phyloP scores from a whole-genome alignment of 1,139 yeast species.

The Kluyveromyces marxianus region DNA sequence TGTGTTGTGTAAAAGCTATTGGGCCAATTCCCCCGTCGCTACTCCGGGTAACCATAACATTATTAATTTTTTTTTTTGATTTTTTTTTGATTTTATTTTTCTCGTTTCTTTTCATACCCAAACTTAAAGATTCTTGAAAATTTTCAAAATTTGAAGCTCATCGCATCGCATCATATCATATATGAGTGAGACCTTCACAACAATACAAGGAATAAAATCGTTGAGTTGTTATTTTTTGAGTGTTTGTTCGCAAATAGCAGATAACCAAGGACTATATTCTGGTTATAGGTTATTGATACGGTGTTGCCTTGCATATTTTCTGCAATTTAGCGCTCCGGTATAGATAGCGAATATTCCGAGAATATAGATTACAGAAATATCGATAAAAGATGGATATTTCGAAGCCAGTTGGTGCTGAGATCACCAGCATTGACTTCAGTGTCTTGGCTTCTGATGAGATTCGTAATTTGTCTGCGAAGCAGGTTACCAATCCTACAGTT shows the following conservation, averaged over 20 bases:
- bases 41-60: too few relatives aligned
- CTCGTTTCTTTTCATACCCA: background rate
- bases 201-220: too few relatives aligned
- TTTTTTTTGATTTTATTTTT: too few relatives aligned
- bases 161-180: constrained; percentile 6
- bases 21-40: too few relatives aligned
- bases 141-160: constrained; percentile 6
- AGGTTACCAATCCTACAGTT: constrained; percentile 89
- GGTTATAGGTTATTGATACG: too few relatives aligned
- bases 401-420: constrained; percentile 92
- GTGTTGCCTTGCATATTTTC: too few relatives aligned
- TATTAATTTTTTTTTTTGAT: too few relatives aligned
- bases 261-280: too few relatives aligned
- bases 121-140: background rate
- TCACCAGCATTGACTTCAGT: constrained; percentile 87
- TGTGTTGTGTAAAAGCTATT: too few relatives aligned
- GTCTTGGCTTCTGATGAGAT: constrained; percentile 77
- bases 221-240: too few relatives aligned
- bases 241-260: too few relatives aligned
- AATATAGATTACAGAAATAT: background rate
- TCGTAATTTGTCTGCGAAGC: constrained; percentile 82
- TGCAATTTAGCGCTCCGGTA: background rate
- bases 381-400: constrained; percentile 70
- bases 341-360: background rate
- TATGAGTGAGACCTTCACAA: too few relatives aligned